Evolutionary conservation across 2,329 filamentous ascomycete species (phyloP).

Genomic region (Hortaea sp.): DNA sequence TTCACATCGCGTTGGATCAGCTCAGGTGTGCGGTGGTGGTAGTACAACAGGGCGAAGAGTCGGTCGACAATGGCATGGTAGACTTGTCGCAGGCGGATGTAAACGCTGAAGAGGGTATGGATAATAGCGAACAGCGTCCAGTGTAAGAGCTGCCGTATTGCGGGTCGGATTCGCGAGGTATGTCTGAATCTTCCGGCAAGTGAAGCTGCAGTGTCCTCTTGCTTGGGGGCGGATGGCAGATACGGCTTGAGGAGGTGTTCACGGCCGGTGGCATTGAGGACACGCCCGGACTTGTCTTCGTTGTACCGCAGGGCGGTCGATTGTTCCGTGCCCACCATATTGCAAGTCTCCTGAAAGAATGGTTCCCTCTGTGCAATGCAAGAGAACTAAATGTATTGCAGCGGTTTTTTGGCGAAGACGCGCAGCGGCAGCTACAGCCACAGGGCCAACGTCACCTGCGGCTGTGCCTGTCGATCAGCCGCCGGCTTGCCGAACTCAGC

Average conservation of each 20-base stretch:
- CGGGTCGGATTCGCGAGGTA: conserved; percentile 19
- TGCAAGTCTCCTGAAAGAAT: neutral
- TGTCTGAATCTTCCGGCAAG: conserved; percentile 12
- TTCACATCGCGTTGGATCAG: conserved; percentile 82
- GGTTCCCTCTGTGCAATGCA: no score
- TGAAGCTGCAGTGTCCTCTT: conserved; percentile 5
- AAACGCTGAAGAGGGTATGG: conserved; percentile 78
- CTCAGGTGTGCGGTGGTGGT: conserved; percentile 92
- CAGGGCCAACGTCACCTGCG: no score
- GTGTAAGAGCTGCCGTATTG: conserved; percentile 39
- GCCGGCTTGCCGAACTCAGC: no score
- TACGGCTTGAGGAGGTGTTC: conserved; percentile 24
- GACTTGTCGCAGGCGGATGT: conserved; percentile 69
- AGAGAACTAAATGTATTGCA: no score
- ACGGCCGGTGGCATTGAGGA: conserved; percentile 19
- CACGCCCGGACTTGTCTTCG: conserved; percentile 15
- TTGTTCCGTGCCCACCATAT: conserved; percentile 20
- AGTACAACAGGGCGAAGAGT: conserved; percentile 72
- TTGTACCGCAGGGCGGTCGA: conserved; percentile 21
- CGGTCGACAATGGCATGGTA: conserved; percentile 72
- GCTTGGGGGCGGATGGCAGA: conserved; percentile 17
- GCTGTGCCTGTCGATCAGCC: no score
- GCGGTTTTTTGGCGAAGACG: no score
- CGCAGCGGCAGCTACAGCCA: no score
- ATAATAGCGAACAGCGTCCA: conserved; percentile 57